Base-by-base conservation (phyloP, 2,329 filamentous ascomycete species). In the Colletotrichum abscissum region DNA sequence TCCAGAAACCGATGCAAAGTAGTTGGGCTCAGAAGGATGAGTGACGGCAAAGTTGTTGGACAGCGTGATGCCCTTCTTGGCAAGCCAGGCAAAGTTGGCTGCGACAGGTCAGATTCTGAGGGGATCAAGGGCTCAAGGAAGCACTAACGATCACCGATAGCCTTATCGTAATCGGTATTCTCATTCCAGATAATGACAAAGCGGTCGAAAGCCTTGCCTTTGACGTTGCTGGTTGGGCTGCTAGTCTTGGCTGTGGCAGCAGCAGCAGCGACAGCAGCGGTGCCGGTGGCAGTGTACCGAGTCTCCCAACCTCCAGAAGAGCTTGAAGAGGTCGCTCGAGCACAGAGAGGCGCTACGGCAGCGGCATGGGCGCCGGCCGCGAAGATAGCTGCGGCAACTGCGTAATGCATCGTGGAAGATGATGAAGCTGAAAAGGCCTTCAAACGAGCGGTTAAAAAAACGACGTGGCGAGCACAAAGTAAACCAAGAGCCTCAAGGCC, bases 151-250 rank as follows among this genome's bases (percentile, higher is more conserved):
- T 95, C 92, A 19, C 86, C 88, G 49, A 85, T 84, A 2, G 93
- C 90, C 78, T 91, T 88, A 65, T 90, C 87, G 76, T 89, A 95
- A 81, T 92, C 88, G 62, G 91, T 93, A 80, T 95, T 95, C 84
- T 95, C 94, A 60, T 95, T 87, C 91, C 92, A 95, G 81, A 95
- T 91, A 70, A 91, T 89, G 68, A 91, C 90, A 74, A 94, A 89
- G 19, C 93, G 90, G 79, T 95, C 89, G 79, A 95, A 95, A 0
- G 88, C 90, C 79, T 92, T 90, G 74, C 94, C 94, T 79, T 90
- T 87, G 64, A 95, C 90, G 77, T 90, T 80, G 80, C 87, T 91
- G 38, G 88, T 90, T 2, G 91, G 90, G 74, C 89, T 90, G 74
- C 84, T 82, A 1, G 91, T 91, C 79, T 87, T 85, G 12, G 90